These are phyloP conservation scores for Botrytis pseudocinerea DNA, from an alignment of 2,329 filamentous ascomycete genomes.

Conservation along the genomic window DNA sequence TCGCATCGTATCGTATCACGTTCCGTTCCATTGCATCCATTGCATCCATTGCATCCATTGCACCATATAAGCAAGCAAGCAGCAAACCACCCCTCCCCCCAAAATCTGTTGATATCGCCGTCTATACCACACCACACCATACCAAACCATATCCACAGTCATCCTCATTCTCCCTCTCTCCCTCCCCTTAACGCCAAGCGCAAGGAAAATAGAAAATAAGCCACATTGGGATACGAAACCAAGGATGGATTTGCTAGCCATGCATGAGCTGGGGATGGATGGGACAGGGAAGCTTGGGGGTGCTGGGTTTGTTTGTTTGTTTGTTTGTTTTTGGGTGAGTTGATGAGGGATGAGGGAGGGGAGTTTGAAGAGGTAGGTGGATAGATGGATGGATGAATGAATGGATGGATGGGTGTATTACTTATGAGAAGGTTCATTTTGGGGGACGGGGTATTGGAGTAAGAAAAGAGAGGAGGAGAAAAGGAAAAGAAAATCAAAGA, in stretches of 20 bases:
- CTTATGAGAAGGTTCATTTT: not conserved
- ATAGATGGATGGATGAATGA: not conserved
- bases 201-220: not conserved
- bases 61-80: not conserved
- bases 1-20: too few species aligned
- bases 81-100: too few species aligned
- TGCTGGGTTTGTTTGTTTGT: not conserved
- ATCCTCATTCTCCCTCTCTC: not conserved
- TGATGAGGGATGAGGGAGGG: too few species aligned
- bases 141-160: not conserved
- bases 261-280: not conserved
- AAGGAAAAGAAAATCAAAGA: not conserved
- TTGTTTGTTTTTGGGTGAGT: not conserved
- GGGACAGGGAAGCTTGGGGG: not conserved
- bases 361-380: too few species aligned
- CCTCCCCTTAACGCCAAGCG: not conserved
- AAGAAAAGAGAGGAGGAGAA: not conserved
- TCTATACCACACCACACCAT: not conserved
- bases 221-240: not conserved
- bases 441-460: not conserved
- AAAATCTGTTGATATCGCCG: constrained; percentile 3
- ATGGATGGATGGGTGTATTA: not conserved
- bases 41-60: too few species aligned
- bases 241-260: not conserved
- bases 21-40: too few species aligned